Conservation (phyloP, 805 yeast genomes). For the Lipomyces mesembrius region DNA sequence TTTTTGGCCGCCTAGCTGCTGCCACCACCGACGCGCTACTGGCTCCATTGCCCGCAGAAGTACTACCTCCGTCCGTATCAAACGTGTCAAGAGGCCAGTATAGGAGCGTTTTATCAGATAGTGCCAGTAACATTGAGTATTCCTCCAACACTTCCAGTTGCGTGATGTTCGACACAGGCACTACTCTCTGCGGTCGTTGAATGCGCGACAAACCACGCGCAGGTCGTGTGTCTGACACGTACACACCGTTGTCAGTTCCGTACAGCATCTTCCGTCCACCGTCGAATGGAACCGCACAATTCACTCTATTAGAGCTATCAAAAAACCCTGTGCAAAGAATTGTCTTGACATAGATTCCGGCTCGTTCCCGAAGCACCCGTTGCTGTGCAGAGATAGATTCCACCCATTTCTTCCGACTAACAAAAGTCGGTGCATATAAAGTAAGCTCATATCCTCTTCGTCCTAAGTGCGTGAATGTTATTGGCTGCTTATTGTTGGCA, state of each 20-base stretch:
- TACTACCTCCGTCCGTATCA: constrained; percentile 37
- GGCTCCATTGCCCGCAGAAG: constrained; percentile 36
- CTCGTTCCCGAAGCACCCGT: constrained; percentile 65
- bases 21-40: constrained; percentile 48
- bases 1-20: constrained; percentile 65
- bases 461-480: constrained; percentile 57
- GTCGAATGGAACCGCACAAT: constrained; percentile 91
- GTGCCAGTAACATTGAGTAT: constrained; percentile 77
- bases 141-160: constrained; percentile 93
- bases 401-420: constrained; percentile 75
- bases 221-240: constrained; percentile 73
- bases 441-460: constrained; percentile 54
- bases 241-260: constrained; percentile 92
- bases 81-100: constrained; percentile 78
- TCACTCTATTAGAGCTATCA: constrained; percentile 73
- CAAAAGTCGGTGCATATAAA: constrained; percentile 49
- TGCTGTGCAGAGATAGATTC: constrained; percentile 84
- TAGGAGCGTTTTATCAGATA: constrained; percentile 79
- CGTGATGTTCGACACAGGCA: constrained; percentile 74
- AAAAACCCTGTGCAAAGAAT: constrained; percentile 77
- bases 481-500: constrained; percentile 46
- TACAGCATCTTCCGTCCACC: constrained; percentile 89
- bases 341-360: constrained; percentile 78
- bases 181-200: constrained; percentile 66
- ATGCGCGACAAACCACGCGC: constrained; percentile 47